Conservation (phyloP, 2,329 filamentous ascomycete genomes). For the Thelonectria rubi region DNA sequence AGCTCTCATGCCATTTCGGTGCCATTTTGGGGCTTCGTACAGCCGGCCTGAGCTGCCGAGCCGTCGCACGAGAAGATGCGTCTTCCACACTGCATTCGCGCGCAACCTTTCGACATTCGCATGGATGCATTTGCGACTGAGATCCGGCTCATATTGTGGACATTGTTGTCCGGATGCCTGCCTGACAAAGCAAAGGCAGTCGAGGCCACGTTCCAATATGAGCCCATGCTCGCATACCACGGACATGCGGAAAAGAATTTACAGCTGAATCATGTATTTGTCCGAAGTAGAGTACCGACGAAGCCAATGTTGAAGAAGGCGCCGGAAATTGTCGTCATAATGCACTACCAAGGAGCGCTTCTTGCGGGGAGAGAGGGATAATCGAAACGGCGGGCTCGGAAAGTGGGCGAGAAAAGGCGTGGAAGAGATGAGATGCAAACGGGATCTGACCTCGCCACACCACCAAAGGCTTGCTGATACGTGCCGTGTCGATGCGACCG, state of each 20-base stretch:
- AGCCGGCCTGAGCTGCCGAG: too few species aligned
- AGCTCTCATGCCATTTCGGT: not conserved
- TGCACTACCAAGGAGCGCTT: slow-evolving; percentile 16
- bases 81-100: too few species aligned
- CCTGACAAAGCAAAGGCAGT: slow-evolving; percentile 14
- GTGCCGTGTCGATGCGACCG: slow-evolving; percentile 16
- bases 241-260: slow-evolving; percentile 21
- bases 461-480: slow-evolving; percentile 13
- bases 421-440: slow-evolving; percentile 31
- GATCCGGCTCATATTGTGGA: slow-evolving; percentile 1
- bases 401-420: slow-evolving; percentile 26
- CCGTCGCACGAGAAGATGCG: too few species aligned
- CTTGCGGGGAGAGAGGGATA: slow-evolving; percentile 7
- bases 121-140: too few species aligned
- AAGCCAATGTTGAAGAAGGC: slow-evolving; percentile 1
- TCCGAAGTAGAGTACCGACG: slow-evolving; percentile 3
- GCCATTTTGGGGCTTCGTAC: not conserved
- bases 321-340: slow-evolving; percentile 36
- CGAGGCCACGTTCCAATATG: slow-evolving; percentile 17
- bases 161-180: not conserved
- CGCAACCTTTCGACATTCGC: too few species aligned
- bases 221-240: slow-evolving; percentile 26
- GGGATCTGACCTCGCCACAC: slow-evolving; percentile 27
- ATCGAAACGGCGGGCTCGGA: slow-evolving; percentile 28
- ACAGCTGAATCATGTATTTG: slow-evolving; percentile 1